Evolutionary conservation across 2,329 filamentous ascomycete genomes (phyloP), one percentile per base, ranked within the genome.

Genomic region (Polytolypa hystricis): DNA sequence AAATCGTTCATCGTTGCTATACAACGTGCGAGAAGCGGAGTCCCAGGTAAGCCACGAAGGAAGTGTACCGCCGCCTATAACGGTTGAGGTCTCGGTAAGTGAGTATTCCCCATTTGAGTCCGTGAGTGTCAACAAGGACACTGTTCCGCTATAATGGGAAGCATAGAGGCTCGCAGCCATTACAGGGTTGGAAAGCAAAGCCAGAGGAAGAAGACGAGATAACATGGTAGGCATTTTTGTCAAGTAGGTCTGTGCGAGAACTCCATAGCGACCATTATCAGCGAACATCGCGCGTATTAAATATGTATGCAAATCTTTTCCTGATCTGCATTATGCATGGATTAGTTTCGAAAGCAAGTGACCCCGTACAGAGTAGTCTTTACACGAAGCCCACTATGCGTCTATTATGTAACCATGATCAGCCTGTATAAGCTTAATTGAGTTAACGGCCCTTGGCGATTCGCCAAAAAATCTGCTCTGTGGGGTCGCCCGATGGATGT

Each of bases 21-120:
- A 64, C 16, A 70, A 49, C n/a, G 55, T 52, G 27, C 55, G 51
- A 33, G 51, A 51, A 4, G 49, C 44, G 5, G 54, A 43, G 40
- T 68, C 62, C 18, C 58, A 50, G n/a, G 64, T 64, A 20, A 70
- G 50, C 66, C 66, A 71, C 7, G 58, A 55, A 3, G 65, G 61
- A 35, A 57, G 62, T 12, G 54, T 48, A 3, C 58, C 60, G 41
- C 64, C 11, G 7, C 8, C 17, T 5, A 9, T n/a, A 12, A 36
- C 12, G 11, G 34, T 29, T 5, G 14, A 15, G 12, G 21, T 17
- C 8, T 28, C 16, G 8, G 21, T 15, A 9, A 29, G 23, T 0
- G 23, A 15, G n/a, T 26, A 29, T 3, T 36, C 51, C 25, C 51
- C 42, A 34, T 26, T 41, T 14, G 52, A 49, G 11, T 44, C 35